Conservation (phyloP, 352 stramenopile species). For the Salisapilia sapeloensis region DNA sequence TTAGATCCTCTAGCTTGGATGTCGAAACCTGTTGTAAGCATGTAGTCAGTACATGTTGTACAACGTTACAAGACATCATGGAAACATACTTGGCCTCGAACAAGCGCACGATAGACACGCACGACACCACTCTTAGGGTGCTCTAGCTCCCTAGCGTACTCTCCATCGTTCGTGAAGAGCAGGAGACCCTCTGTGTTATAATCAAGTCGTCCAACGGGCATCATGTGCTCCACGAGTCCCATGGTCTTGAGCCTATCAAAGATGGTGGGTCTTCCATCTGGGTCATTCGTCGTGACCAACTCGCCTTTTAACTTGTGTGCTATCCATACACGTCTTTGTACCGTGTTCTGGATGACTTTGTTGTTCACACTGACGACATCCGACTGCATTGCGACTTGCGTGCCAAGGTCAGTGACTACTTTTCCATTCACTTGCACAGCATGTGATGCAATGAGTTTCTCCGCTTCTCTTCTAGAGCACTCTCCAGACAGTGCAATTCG, state of each 20-base stretch:
- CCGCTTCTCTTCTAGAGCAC: slow-evolving; percentile 68
- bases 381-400: slow-evolving; percentile 25
- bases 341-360: slow-evolving; percentile 13
- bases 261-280: slow-evolving; percentile 68
- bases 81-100: slow-evolving; percentile 36
- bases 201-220: slow-evolving; percentile 84
- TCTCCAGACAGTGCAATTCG: slow-evolving; percentile 66
- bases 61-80: slow-evolving; percentile 1
- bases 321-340: slow-evolving; percentile 62
- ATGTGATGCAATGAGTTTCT: slow-evolving; percentile 56
- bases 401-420: slow-evolving; percentile 31
- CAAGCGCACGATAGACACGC: slow-evolving; percentile 71
- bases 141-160: slow-evolving; percentile 79
- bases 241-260: slow-evolving; percentile 75
- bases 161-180: slow-evolving; percentile 86
- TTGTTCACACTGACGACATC: slow-evolving; percentile 46
- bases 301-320: slow-evolving; percentile 79
- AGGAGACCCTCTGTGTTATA: slow-evolving; percentile 86
- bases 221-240: slow-evolving; percentile 71
- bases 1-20: slow-evolving; percentile 68
- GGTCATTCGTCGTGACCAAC: slow-evolving; percentile 63
- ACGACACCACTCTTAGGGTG: slow-evolving; percentile 62
- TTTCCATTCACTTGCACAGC: slow-evolving; percentile 66
- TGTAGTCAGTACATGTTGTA: neutral
- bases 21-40: slow-evolving; percentile 19